phyloP scores from a whole-genome alignment of 2,329 filamentous ascomycete genomes.

The Fusarium armeniacum region DNA sequence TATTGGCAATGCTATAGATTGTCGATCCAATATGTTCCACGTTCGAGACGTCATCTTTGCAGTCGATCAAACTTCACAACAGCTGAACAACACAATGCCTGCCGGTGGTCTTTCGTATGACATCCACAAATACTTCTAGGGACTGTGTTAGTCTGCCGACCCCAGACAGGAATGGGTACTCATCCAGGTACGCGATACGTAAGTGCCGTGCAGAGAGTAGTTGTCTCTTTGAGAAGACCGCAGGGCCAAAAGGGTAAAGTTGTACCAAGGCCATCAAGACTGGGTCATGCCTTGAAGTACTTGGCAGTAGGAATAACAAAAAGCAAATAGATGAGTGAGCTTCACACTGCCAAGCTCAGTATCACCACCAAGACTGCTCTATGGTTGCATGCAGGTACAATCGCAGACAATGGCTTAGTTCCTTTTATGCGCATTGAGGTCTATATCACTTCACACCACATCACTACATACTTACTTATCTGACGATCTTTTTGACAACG shows the following conservation, averaged over 20 bases:
- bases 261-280: not conserved
- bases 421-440: not conserved
- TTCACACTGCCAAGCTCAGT: slow-evolving; percentile 1
- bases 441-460: not conserved
- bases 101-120: not conserved
- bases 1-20: not conserved
- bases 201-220: not conserved
- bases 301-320: not conserved
- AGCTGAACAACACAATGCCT: no score
- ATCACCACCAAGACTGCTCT: not conserved
- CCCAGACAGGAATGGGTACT: not conserved
- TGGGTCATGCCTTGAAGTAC: not conserved
- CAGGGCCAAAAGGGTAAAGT: not conserved
- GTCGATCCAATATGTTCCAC: not conserved
- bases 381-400: not conserved
- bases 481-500: not conserved
- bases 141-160: no score
- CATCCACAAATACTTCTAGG: not conserved
- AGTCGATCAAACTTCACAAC: not conserved
- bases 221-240: not conserved
- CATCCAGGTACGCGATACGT: not conserved
- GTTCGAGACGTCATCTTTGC: not conserved
- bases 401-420: not conserved
- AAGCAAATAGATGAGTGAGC: not conserved
- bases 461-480: not conserved